Base-by-base conservation (phyloP, 495 filamentous ascomycete genomes). In the Lepraria neglecta region DNA sequence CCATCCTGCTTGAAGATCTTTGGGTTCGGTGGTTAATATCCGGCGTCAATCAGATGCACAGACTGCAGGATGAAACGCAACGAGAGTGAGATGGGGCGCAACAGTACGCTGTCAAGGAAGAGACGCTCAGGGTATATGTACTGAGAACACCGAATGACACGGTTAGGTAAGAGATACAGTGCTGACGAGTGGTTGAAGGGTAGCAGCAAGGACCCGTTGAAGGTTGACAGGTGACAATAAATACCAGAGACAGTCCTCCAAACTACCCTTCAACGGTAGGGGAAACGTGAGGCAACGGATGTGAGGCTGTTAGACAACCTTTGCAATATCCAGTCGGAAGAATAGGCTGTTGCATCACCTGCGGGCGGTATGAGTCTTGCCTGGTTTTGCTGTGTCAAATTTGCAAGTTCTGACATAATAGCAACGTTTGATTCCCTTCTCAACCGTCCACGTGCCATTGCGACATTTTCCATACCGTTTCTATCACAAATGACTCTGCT, bases 1-100 rank as follows among this genome's bases (percentile, higher is more conserved):
- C 21, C 65, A 67, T 67, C 44, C 24, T 54, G 44, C 35, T 31
- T 57, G 59, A 40, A 48, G 30, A 56, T 61, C 51, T 45, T 56
- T 52, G 47, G 43, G 12, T 31, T 35, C 31, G n/a, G 30, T 7
- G 43, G 17, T 27, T 55, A 24, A 56, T 33, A 61, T 47, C 11
- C 51, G 59, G 42, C 28, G 52, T 61, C 28, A 61, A 47, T 28
- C 21, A 56, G n/a, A 61, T 47, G 40, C 6, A 21, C 27, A 56
- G 42, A 35, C 35, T 45, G 35, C 28, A 59, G 30, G 12, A 27
- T 12, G 27, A 61, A 42, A 61, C 19, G 59, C 59, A 35, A 60
- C 47, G 30, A 45, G 6, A 53, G 35, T 46, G n/a, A 19, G 47
- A 24, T 15, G 19, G 17, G 19, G 43, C 14, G 19, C 17, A 24